Evolutionary conservation across 345 rosid genomes (phyloP).

Genomic region (Camelina neglecta): DNA sequence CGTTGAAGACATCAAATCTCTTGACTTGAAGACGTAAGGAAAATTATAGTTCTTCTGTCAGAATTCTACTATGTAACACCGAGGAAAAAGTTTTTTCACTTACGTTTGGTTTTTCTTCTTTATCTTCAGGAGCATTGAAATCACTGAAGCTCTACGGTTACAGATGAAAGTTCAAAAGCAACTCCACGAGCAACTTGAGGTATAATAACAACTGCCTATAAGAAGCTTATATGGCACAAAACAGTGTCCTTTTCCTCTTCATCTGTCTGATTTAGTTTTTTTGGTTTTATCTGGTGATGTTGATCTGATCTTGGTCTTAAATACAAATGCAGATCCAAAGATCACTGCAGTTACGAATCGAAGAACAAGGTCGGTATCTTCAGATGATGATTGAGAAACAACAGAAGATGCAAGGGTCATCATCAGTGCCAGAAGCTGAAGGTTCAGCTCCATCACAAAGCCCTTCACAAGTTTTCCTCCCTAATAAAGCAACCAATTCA

Average conservation of each 20-base stretch:
- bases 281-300: background rate
- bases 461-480: slow-evolving; percentile 28
- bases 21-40: slow-evolving; percentile 80
- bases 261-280: background rate
- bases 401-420: slow-evolving; percentile 49
- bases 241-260: slow-evolving; percentile 9
- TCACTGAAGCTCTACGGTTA: slow-evolving; percentile 80
- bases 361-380: slow-evolving; percentile 45
- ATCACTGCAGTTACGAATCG: slow-evolving; percentile 38
- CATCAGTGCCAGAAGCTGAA: slow-evolving; percentile 38
- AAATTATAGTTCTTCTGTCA: background rate
- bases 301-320: slow-evolving; percentile 7
- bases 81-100: background rate
- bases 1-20: slow-evolving; percentile 66
- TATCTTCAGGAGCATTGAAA: slow-evolving; percentile 40
- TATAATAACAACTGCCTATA: slow-evolving; percentile 30
- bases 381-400: slow-evolving; percentile 75
- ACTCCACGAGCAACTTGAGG: slow-evolving; percentile 98
- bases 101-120: background rate
- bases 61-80: slow-evolving; percentile 1
- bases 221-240: slow-evolving; percentile 2
- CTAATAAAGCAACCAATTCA: slow-evolving; percentile 25
- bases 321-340: slow-evolving; percentile 41
- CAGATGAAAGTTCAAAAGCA: slow-evolving; percentile 96
- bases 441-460: slow-evolving; percentile 29